Base-by-base conservation (phyloP, 2,329 filamentous ascomycete genomes). In the Colletotrichum gloeosporioides region DNA sequence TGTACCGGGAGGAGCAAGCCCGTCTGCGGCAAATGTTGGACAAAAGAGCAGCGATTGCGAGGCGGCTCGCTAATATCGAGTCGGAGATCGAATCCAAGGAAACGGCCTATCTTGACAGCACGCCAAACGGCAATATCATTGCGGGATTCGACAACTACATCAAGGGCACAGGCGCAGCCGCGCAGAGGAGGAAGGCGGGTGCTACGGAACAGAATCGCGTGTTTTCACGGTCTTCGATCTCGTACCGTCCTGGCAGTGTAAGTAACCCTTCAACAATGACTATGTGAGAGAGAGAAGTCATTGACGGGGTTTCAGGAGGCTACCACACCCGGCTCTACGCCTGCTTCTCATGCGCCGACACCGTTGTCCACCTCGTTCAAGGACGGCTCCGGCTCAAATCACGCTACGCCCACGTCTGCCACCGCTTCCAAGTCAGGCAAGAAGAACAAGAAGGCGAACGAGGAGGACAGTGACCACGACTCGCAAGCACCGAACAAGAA, bases 121-220 rank as follows among this genome's bases (percentile, higher is more conserved):
- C 96, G 6, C 93, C 93, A 16, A 92, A 90, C 80, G 97, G 97
- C 61, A 99, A 99, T 87, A 99, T 99, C 83, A 96, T 99, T 84
- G 96, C 95, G 65, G 97, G 97, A 27, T 99, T 99, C 85, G 97
- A 99, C 85, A 98, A 96, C 83, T 99, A 99, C 87, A 98, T 98
- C 88, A 99, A 99, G 85, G 96, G 95, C 71, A 91, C 90, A 22
- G 90, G 91, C 10, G 91, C 92, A n/a, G 90, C 90, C 6, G 89
- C 92, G 13, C 89, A 92, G 79, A 89, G 94, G 82, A 91, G 93
- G 81, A 91, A 94, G 83, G 89, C 90, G 29, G 90, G 91, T 7
- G 87, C 93, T 65, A 89, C 89, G 77, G 95, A 96, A 69, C 90
- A 91, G 79, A 94, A 95, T 82, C 89, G 94, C 78, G 93, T 96